Percentiles rank a stretch among this genome's conserved stretches.
These are phyloP conservation scores for Fusarium anguioides DNA, from an alignment of 2,329 filamentous ascomycete genomes.

Conservation along the genomic window DNA sequence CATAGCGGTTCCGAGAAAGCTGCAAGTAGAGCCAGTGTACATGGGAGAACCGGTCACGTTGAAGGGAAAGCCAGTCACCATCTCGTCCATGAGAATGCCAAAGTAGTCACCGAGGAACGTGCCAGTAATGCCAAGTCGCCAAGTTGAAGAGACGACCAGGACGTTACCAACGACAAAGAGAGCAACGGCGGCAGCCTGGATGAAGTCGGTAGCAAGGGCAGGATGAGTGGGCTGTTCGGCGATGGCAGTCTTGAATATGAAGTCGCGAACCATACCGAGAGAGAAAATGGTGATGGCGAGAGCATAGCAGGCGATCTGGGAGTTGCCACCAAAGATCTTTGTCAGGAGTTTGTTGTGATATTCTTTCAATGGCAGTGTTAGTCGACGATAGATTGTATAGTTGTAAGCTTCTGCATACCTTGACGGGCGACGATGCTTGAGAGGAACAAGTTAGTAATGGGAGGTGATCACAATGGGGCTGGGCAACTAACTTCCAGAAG, in stretches of 20 bases:
- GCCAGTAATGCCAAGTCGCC: conserved; percentile 90
- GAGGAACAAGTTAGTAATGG: conserved; percentile 49
- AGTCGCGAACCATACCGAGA: conserved; percentile 88
- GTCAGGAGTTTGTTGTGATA: conserved; percentile 92
- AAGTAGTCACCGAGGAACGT: conserved; percentile 99
- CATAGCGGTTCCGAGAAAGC: conserved; percentile 88
- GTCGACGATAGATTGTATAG: background rate
- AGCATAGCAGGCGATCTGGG: conserved; percentile 85
- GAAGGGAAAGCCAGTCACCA: conserved; percentile 96
- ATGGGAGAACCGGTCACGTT: conserved; percentile 91
- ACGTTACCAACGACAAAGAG: conserved; percentile 82
- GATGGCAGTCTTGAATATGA: conserved; percentile 86
- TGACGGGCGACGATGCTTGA: conserved; percentile 82
- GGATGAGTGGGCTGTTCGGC: conserved; percentile 80
- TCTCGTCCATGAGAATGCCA: conserved; percentile 95
- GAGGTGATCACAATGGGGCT: background rate
- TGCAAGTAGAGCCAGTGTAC: conserved; percentile 95
- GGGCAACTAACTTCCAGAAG: conserved; percentile 93
- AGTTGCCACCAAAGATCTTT: conserved; percentile 82
- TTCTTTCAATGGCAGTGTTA: conserved; percentile 64
- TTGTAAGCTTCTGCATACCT: conserved; percentile 62
- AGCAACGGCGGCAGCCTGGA: conserved; percentile 73
- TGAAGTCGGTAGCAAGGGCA: conserved; percentile 69
- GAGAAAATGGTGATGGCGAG: conserved; percentile 91
- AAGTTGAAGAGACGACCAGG: conserved; percentile 90